Evolutionary conservation across 2,329 filamentous ascomycete species (phyloP).

Genomic region (Talaromyces sp.): DNA sequence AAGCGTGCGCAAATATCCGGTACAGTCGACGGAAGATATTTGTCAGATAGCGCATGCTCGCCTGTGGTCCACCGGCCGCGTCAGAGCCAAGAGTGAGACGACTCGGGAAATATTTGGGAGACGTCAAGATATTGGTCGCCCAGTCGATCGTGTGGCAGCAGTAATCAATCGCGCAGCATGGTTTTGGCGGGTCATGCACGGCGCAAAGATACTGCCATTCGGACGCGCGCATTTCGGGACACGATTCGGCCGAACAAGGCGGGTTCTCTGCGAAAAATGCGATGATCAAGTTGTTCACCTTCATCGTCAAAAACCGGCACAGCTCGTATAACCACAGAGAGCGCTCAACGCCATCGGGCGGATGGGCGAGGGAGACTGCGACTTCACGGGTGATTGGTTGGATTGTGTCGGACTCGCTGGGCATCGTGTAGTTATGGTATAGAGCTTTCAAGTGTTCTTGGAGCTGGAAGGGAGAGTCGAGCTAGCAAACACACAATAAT

Average conservation of each 20-base stretch:
- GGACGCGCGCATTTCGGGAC: conserved; percentile 95
- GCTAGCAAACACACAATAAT: conserved; percentile 46
- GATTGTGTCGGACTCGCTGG: conserved; percentile 53
- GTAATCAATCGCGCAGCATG: conserved; percentile 97
- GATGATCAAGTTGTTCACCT: conserved; percentile 87
- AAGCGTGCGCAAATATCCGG: conserved; percentile 95
- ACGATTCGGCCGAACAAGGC: conserved; percentile 81
- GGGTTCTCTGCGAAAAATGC: conserved; percentile 88
- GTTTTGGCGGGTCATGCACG: conserved; percentile 93
- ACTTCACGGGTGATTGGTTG: conserved; percentile 70
- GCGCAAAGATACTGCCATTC: conserved; percentile 99
- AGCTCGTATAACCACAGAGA: conserved; percentile 97
- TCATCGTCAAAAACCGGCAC: conserved; percentile 89
- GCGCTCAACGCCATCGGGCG: conserved; percentile 75
- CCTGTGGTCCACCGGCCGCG: conserved; percentile 35
- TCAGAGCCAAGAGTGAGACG: conserved; percentile 59
- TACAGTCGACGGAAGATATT: conserved; percentile 95
- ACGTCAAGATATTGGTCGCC: conserved; percentile 91
- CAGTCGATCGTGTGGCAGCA: conserved; percentile 98
- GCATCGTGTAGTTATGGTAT: conserved; percentile 73
- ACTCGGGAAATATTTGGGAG: conserved; percentile 91
- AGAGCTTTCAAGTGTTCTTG: conserved; percentile 95
- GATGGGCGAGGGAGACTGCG: conserved; percentile 69
- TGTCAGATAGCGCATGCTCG: conserved; percentile 64
- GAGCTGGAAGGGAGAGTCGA: conserved; percentile 94